Base-by-base conservation (phyloP, 1,139 yeast genomes). In the Lodderomyces jiufengensis region DNA sequence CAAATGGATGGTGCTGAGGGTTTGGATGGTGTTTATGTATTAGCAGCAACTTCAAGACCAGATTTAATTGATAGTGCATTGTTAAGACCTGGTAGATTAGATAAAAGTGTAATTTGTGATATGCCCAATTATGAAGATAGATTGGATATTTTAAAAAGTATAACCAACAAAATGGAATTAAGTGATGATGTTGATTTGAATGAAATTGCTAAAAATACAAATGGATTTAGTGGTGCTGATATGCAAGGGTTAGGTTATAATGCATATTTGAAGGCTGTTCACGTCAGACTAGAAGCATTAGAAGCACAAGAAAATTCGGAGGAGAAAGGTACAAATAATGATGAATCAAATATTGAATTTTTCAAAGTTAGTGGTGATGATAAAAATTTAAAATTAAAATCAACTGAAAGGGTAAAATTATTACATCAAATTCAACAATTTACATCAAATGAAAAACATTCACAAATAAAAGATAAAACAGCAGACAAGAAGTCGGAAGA, bases 1-100 rank as follows among this genome's bases (percentile, higher is more conserved):
- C 97, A 94, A 57, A 88, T 92, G 96, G 99, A 92, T 61, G 99
- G 99, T 63, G 97, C 97, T 1, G 98, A 92, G 58, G 97, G 97
- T 0, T 66, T 90, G 25, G 97, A 90, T 51, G 97, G 97, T 1
- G 98, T 94, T 3, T 92, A 92, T 53, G 96, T 94, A 1, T 67
- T 92, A 23, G 98, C 97, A 0, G 98, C 98, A 1, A 94, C 98
- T 0, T 80, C 92, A 50, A 72, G 98, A 49, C 97, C 97, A 0
- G 97, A 92, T 54, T 70, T 92, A 50, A 90, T 94, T 48, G 99
- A 92, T 59, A 82, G 96, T 5, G 99, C 99, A 0, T 68, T 92
- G 41, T 64, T 92, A 44, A 79, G 98, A 56, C 98, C 98, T 0
- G 98, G 98, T 14, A 78, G 98, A 63, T 70, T 92, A 51, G 98